Conservation (phyloP, 2,329 filamentous ascomycete species). For the Sclerotinia glacialis region DNA sequence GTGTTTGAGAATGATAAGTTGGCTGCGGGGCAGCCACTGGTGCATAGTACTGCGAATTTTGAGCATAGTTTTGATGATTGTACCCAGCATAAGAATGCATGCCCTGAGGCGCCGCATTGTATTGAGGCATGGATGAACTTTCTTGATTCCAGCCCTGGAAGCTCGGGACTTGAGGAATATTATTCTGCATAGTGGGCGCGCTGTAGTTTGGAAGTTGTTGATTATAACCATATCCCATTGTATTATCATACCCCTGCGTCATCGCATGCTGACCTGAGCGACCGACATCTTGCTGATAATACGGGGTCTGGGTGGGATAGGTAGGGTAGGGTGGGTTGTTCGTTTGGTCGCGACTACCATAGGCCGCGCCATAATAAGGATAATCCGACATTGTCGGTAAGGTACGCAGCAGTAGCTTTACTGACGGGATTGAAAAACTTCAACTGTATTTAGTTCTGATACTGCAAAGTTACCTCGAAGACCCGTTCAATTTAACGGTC, state of each 20-base stretch:
- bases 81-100: slow-evolving; percentile 28
- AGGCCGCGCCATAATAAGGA: slow-evolving; percentile 44
- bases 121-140: slow-evolving; percentile 28
- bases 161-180: slow-evolving; percentile 36
- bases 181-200: slow-evolving; percentile 31
- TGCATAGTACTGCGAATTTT: slow-evolving; percentile 25
- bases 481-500: slow-evolving; percentile 29
- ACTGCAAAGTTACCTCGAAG: slow-evolving; percentile 23
- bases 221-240: slow-evolving; percentile 37
- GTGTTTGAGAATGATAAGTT: slow-evolving; percentile 16
- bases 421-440: background rate
- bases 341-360: slow-evolving; percentile 32
- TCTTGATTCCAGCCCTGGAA: slow-evolving; percentile 39
- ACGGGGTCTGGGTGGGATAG: slow-evolving; percentile 30
- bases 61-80: slow-evolving; percentile 30
- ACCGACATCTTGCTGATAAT: slow-evolving; percentile 32
- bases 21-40: slow-evolving; percentile 15
- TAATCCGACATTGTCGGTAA: slow-evolving; percentile 47
- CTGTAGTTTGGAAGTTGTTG: slow-evolving; percentile 33
- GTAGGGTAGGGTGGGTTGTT: slow-evolving; percentile 33
- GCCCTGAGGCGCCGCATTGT: slow-evolving; percentile 27
- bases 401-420: background rate
- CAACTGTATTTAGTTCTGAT: slow-evolving; percentile 12
- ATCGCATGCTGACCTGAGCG: slow-evolving; percentile 30
- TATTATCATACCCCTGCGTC: slow-evolving; percentile 32